These are phyloP conservation scores for Capronia epimyces DNA, from an alignment of 2,329 filamentous ascomycete genomes.

Conservation along the genomic window DNA sequence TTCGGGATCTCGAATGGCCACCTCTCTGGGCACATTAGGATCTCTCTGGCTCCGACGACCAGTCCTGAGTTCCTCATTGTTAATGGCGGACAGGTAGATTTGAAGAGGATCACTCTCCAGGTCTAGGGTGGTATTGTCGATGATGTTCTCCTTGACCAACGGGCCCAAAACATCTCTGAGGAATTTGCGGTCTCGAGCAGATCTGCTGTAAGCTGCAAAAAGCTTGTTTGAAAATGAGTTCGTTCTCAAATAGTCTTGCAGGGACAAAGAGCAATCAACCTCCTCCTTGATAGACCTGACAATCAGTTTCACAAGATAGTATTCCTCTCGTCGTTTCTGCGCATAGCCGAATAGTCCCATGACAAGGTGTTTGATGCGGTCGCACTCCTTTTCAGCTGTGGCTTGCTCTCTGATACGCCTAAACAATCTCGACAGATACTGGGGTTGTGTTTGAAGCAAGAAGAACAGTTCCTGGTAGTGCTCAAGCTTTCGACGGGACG, in stretches of 20 bases:
- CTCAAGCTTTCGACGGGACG: constrained; percentile 88
- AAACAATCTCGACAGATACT: constrained; percentile 88
- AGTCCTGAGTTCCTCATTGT: constrained; percentile 92
- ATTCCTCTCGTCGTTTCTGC: constrained; percentile 93
- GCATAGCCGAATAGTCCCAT: constrained; percentile 97
- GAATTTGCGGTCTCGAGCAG: constrained; percentile 87
- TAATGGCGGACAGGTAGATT: constrained; percentile 91
- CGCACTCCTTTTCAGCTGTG: constrained; percentile 83
- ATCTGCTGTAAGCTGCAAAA: constrained; percentile 79
- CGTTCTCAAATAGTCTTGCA: constrained; percentile 82
- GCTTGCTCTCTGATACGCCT: constrained; percentile 74
- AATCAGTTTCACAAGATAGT: constrained; percentile 88
- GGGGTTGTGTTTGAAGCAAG: constrained; percentile 89
- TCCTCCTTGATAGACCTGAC: constrained; percentile 78
- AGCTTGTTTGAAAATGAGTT: constrained; percentile 93
- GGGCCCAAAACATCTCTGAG: constrained; percentile 79
- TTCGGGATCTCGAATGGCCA: constrained; percentile 93
- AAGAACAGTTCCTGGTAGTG: constrained; percentile 98
- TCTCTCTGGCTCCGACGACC: constrained; percentile 75
- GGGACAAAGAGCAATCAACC: constrained; percentile 62
- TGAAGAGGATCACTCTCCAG: constrained; percentile 96
- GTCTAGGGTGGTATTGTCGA: constrained; percentile 85
- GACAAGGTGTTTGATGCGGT: constrained; percentile 84
- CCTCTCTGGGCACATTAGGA: constrained; percentile 79
- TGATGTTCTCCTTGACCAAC: constrained; percentile 82